Conservation (phyloP, 208 protist genomes). For the Novymonas esmeraldas region DNA sequence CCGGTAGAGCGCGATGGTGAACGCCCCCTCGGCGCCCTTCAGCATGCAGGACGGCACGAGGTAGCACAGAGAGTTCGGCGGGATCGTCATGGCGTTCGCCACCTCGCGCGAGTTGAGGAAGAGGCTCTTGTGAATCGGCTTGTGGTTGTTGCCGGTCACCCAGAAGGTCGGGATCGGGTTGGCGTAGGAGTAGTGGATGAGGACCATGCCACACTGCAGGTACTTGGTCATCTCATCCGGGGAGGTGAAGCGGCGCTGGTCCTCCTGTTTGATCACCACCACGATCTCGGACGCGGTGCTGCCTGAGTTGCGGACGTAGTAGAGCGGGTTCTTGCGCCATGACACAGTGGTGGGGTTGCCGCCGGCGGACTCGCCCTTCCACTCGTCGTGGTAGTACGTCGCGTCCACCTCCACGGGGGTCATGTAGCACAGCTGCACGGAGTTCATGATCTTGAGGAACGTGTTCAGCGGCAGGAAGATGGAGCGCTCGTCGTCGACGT, state of each 20-base stretch:
- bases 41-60: slow-evolving; percentile 75
- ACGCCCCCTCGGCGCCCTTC: slow-evolving; percentile 40
- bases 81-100: slow-evolving; percentile 57
- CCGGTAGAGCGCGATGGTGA: slow-evolving; percentile 56
- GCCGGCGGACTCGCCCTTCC: slow-evolving; percentile 50
- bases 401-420: slow-evolving; percentile 36
- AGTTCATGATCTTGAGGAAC: slow-evolving; percentile 52
- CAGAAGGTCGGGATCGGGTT: slow-evolving; percentile 56
- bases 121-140: slow-evolving; percentile 62
- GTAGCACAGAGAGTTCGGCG: slow-evolving; percentile 65
- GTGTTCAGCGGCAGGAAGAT: slow-evolving; percentile 63
- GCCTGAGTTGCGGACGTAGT: slow-evolving; percentile 55
- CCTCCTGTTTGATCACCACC: slow-evolving; percentile 56
- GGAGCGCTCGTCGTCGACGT: slow-evolving; percentile 48
- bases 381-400: slow-evolving; percentile 43
- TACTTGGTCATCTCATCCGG: slow-evolving; percentile 48
- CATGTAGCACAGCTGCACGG: slow-evolving; percentile 69
- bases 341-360: slow-evolving; percentile 73
- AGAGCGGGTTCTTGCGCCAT: slow-evolving; percentile 83
- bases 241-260: slow-evolving; percentile 57
- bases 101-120: slow-evolving; percentile 85
- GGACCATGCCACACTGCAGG: slow-evolving; percentile 66
- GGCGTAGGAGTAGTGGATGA: slow-evolving; percentile 34
- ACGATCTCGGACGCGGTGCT: slow-evolving; percentile 30
- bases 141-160: slow-evolving; percentile 75